These are phyloP conservation scores for Lecanicillium sp. DNA, from an alignment of 2,329 filamentous ascomycete genomes.

Conservation along the genomic window DNA sequence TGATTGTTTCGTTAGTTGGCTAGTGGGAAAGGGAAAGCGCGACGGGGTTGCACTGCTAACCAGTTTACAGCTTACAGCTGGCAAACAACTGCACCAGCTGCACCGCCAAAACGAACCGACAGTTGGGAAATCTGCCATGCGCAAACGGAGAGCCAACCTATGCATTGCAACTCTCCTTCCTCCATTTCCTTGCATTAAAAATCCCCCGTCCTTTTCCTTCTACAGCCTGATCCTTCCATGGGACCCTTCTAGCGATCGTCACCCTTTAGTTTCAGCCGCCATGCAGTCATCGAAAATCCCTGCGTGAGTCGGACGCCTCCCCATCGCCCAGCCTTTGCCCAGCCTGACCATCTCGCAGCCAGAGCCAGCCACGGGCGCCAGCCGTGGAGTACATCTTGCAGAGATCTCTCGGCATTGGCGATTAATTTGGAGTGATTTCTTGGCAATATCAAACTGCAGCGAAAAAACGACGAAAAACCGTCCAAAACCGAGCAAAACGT, in stretches of 20 bases:
- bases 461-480: background rate
- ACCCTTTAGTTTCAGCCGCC: background rate
- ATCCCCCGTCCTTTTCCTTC: background rate
- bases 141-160: background rate
- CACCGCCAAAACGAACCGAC: no score
- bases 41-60: slow-evolving; percentile 5
- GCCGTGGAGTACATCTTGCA: slow-evolving; percentile 8
- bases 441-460: background rate
- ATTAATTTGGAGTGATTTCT: background rate
- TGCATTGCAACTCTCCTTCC: background rate
- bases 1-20: background rate
- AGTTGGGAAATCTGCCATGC: no score
- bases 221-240: background rate
- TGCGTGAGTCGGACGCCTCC: background rate
- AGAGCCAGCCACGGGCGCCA: background rate
- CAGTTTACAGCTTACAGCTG: background rate
- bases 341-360: slow-evolving; percentile 4
- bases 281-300: background rate
- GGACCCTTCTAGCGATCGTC: background rate
- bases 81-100: background rate
- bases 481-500: background rate
- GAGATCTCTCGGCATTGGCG: slow-evolving; percentile 10
- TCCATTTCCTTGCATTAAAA: background rate
- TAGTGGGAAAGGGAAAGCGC: background rate
- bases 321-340: slow-evolving; percentile 7